Percentiles rank a stretch among this genome's conserved stretches.
phyloP scores from a whole-genome alignment of 257 asterid genomes.

The Forsythia viridissima region DNA sequence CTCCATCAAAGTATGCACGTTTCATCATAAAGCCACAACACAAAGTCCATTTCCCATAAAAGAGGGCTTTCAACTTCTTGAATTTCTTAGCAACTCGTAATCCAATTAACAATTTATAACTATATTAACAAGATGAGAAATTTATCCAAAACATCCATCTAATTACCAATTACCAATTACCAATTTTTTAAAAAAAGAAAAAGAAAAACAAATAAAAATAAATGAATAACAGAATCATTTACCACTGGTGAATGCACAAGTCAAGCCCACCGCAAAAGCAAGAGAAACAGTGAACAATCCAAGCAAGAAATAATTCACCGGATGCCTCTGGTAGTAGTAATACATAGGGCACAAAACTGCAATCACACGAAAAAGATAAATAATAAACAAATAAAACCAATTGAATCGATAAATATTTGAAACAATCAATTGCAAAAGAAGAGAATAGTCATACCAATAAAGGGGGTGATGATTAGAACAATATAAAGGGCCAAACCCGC shows the following conservation, averaged over 20 bases:
- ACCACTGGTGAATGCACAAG: slow-evolving; percentile 80
- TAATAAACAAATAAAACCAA: slow-evolving; percentile 8
- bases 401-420: background rate
- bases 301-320: slow-evolving; percentile 74
- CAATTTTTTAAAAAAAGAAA: no score
- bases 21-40: background rate
- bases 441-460: slow-evolving; percentile 42
- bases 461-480: slow-evolving; percentile 54
- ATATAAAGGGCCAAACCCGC: slow-evolving; percentile 68
- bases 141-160: background rate
- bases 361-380: background rate
- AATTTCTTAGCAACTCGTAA: background rate
- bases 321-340: slow-evolving; percentile 75
- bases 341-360: slow-evolving; percentile 76
- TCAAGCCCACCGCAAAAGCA: slow-evolving; percentile 72
- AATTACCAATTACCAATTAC: background rate
- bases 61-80: background rate
- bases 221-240: background rate
- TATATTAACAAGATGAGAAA: background rate
- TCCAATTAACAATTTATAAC: background rate
- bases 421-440: background rate
- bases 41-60: background rate
- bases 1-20: background rate
- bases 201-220: background rate
- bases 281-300: slow-evolving; percentile 69